Evolutionary conservation across 345 rosid species (phyloP).

Genomic region (Lumnitzera racemosa): DNA sequence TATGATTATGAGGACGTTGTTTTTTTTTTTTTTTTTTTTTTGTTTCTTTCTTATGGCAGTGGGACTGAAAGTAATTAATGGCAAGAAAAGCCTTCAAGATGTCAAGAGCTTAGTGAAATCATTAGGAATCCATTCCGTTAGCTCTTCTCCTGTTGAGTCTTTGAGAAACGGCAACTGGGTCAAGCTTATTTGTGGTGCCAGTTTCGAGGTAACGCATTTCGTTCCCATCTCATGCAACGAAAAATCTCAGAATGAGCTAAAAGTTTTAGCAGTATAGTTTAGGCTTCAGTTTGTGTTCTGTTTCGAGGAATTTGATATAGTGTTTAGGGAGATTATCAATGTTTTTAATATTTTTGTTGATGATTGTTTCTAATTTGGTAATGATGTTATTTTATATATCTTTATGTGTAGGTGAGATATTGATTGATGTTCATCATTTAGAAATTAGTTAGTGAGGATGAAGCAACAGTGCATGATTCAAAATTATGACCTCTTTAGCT

Average conservation of each 20-base stretch:
- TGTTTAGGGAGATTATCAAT: background rate
- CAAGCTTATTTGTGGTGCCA: constrained; percentile 64
- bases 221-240: background rate
- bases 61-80: constrained; percentile 14
- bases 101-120: constrained; percentile 26
- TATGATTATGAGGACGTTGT: background rate
- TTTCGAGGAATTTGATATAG: background rate
- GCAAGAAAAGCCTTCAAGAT: constrained; percentile 15
- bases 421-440: too few species aligned
- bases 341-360: background rate
- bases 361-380: too few species aligned
- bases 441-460: too few species aligned
- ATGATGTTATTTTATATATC: too few species aligned
- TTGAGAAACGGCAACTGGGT: constrained; percentile 55
- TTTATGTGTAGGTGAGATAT: too few species aligned
- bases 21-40: background rate
- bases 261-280: too few species aligned
- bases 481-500: too few species aligned
- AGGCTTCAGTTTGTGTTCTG: too few species aligned
- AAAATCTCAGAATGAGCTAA: too few species aligned
- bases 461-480: too few species aligned
- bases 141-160: constrained; percentile 35
- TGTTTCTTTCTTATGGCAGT: background rate
- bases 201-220: constrained; percentile 42
- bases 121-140: constrained; percentile 26